These are phyloP conservation scores for Fusarium solani-melongenae DNA, from an alignment of 2,329 filamentous ascomycete genomes.

Conservation along the genomic window DNA sequence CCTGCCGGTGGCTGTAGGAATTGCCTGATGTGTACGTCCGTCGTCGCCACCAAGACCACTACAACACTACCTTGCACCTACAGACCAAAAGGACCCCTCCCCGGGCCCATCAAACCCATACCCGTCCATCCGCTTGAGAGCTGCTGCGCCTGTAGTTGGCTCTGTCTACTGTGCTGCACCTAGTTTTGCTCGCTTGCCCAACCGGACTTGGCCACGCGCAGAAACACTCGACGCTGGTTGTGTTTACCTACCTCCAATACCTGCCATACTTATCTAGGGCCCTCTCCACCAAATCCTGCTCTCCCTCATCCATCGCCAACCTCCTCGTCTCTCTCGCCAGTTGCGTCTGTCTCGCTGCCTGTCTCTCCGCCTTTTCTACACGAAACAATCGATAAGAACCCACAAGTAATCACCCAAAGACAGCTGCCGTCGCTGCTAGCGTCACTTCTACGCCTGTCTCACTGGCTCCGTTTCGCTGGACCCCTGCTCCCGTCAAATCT, in stretches of 20 bases:
- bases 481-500: constrained; percentile 37
- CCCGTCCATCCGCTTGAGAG: constrained; percentile 12
- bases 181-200: constrained; percentile 19
- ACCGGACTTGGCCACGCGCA: constrained; percentile 39
- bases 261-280: constrained; percentile 7
- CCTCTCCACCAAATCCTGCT: constrained; percentile 9
- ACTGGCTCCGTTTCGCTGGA: constrained; percentile 34
- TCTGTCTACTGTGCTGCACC: not conserved
- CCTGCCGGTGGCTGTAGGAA: constrained; percentile 17
- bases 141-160: not conserved
- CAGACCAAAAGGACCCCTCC: constrained; percentile 15
- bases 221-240: constrained; percentile 1
- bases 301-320: constrained; percentile 9
- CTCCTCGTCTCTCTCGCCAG: not conserved
- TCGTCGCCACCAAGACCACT: constrained; percentile 16
- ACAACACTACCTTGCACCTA: not conserved
- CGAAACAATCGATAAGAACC: constrained; percentile 8
- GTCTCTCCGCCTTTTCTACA: not conserved
- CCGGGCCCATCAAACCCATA: constrained; percentile 16
- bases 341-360: not conserved
- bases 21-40: constrained; percentile 29
- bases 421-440: constrained; percentile 17
- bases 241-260: constrained; percentile 10
- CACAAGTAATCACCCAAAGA: constrained; percentile 7
- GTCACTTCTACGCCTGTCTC: constrained; percentile 23